Evolutionary conservation across 495 filamentous ascomycete species (phyloP), one percentile per base, ranked within the genome.

Genomic region (Astrothelium subdiscretum): DNA sequence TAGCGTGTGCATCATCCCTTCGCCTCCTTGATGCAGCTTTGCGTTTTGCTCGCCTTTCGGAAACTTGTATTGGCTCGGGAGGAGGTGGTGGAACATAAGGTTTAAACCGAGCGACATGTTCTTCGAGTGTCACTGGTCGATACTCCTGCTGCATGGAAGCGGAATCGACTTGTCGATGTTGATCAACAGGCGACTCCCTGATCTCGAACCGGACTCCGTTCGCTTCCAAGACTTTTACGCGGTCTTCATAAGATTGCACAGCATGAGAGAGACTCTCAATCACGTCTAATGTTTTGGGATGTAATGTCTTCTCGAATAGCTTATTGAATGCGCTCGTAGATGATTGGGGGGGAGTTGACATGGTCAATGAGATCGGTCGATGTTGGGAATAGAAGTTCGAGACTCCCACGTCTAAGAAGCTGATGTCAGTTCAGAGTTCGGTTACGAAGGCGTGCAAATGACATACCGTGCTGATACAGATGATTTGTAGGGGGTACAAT

Each of bases 301-400:
- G 80, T 22, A 78, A 76, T 44, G 81, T 84, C 24, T 75, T 68
- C 31, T 83, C 78, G 72, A 97, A 96, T 67, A 96, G 90, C 40
- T 85, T 78, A 62, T 88, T 85, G 70, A 96, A 96, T 40, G 85
- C 80, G 72, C 87, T 85, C 58, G 83, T 74, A 48, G 83, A 86
- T 43, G 89, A 80, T 13, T 83, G 76, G 42, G 85, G 83, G 44
- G 92, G 92, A 57, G 95, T 81, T 58, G 85, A 82, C 65, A 85
- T 82, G 31, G 88, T 92, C 68, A 96, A 81, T 60, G 90, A 95
- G 67, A 98, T 92, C 3, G 94, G 94, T 59, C 94, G 84, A 78
- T 98, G 91, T 64, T 92, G 87, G 62, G 94, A 94, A 77, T 97
- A 98, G 80, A 98, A 97, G 58, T 87, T 87, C 6, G 92, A 91